A percentile compares a stretch with the other conserved stretches of the same genome.
Evolutionary conservation across 2,329 filamentous ascomycete species (phyloP).

Genomic region (Immersiporthe knoxdaviesiana): DNA sequence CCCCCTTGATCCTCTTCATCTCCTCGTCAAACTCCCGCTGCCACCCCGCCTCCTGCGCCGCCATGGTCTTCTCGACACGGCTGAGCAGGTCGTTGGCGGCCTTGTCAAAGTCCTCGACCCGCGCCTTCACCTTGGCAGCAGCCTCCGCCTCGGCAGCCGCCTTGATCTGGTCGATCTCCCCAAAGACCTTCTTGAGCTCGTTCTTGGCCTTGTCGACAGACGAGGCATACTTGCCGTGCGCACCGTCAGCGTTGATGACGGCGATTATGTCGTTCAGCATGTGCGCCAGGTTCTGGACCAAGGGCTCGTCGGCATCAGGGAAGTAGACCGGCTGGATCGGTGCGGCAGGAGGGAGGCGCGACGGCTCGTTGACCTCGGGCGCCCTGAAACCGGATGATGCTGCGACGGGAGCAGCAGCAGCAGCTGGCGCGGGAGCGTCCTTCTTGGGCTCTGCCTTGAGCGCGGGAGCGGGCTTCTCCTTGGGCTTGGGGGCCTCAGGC

Average conservation of each 20-base stretch:
- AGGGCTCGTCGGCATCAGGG: conserved; percentile 76
- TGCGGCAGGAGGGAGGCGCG: conserved; percentile 63
- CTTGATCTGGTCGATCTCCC: conserved; percentile 77
- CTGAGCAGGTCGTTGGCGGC: conserved; percentile 86
- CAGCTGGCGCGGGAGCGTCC: conserved; percentile 31
- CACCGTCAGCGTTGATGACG: conserved; percentile 85
- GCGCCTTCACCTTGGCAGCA: conserved; percentile 73
- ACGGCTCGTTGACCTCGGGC: conserved; percentile 69
- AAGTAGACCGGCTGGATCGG: conserved; percentile 80
- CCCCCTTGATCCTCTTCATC: conserved; percentile 75
- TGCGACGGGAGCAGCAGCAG: conserved; percentile 29
- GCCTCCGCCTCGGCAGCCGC: conserved; percentile 69
- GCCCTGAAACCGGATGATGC: conserved; percentile 49
- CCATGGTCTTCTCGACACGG: conserved; percentile 83
- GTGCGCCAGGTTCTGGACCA: conserved; percentile 91
- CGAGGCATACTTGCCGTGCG: conserved; percentile 74
- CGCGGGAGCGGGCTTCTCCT: conserved; percentile 34
- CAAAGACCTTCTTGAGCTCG: conserved; percentile 76
- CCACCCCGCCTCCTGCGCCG: conserved; percentile 79
- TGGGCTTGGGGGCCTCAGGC: conserved; percentile 35
- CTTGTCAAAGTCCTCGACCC: conserved; percentile 77
- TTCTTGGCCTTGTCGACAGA: conserved; percentile 85
- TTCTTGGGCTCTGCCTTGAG: conserved; percentile 38
- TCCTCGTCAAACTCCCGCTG: conserved; percentile 86
- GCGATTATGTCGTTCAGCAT: conserved; percentile 96